These are phyloP conservation scores for Hemerocallis citrina DNA, from an alignment of 106 monocot species.

Conservation along the genomic window DNA sequence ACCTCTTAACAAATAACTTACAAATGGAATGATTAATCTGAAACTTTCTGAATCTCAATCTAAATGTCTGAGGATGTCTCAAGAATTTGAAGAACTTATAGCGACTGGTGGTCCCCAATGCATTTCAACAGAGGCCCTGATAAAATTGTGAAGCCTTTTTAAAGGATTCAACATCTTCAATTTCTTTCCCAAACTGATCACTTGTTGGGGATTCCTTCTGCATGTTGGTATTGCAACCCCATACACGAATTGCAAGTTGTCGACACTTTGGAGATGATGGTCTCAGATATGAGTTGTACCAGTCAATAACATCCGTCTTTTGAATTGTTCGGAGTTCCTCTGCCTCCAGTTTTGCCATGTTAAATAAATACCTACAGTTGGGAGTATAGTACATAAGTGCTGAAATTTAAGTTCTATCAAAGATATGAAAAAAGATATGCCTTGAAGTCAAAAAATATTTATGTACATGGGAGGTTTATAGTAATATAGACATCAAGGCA, in stretches of 20 bases:
- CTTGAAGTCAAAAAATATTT: too few relatives aligned
- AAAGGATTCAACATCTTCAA: slow-evolving; percentile 40
- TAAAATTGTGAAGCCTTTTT: slow-evolving; percentile 46
- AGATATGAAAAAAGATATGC: too few relatives aligned
- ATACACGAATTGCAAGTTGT: slow-evolving; percentile 59
- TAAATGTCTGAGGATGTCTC: not conserved
- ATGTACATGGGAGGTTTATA: too few relatives aligned
- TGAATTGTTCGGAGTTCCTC: slow-evolving; percentile 68
- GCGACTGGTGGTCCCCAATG: not conserved
- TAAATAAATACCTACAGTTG: slow-evolving; percentile 59
- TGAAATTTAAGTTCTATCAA: too few relatives aligned
- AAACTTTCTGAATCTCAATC: not conserved
- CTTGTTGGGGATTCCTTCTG: slow-evolving; percentile 12
- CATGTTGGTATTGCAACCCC: slow-evolving; percentile 59
- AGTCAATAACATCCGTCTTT: slow-evolving; percentile 66
- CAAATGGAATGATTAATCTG: not conserved
- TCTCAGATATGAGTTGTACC: slow-evolving; percentile 73
- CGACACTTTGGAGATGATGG: slow-evolving; percentile 61
- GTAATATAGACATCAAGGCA: too few relatives aligned
- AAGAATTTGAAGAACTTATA: slow-evolving; percentile 5
- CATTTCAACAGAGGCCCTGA: slow-evolving; percentile 41
- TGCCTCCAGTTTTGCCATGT: slow-evolving; percentile 67
- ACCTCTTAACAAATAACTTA: not conserved
- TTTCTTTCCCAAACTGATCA: slow-evolving; percentile 32
- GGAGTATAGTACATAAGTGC: too few relatives aligned